Evolutionary conservation across 208 protist genomes (phyloP).

Genomic region (Trypanosoma brucei): DNA sequence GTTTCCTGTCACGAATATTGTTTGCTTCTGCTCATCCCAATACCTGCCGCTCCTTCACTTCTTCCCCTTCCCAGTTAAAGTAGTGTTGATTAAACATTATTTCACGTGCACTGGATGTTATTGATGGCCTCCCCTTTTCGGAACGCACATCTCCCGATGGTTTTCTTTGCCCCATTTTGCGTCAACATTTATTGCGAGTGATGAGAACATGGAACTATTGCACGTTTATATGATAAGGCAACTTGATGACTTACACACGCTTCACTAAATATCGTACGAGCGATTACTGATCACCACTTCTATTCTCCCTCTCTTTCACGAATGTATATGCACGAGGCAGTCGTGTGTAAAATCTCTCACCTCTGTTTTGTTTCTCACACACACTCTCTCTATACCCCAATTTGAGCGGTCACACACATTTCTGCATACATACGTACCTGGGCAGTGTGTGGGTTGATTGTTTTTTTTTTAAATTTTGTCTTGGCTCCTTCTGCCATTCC

Average conservation of each 20-base stretch:
- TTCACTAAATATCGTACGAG: conserved; percentile 20
- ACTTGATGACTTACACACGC: conserved; percentile 8
- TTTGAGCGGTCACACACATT: too few species aligned
- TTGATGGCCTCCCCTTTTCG: too few species aligned
- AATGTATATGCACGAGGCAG: neutral
- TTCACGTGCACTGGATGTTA: too few species aligned
- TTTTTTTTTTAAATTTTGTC: neutral
- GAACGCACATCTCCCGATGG: too few species aligned
- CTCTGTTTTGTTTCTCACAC: neutral
- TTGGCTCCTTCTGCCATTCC: neutral
- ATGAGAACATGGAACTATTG: conserved; percentile 13
- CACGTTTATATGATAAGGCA: conserved; percentile 13
- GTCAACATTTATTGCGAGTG: neutral
- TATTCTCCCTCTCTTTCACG: neutral
- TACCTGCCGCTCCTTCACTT: too few species aligned
- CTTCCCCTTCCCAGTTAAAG: too few species aligned
- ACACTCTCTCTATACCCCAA: too few species aligned
- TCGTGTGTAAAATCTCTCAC: neutral
- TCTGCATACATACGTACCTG: too few species aligned
- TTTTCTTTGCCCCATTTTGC: too few species aligned
- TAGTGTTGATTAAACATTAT: too few species aligned
- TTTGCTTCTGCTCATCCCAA: too few species aligned
- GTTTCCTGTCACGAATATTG: too few species aligned
- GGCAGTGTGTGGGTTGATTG: neutral
- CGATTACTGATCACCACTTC: conserved; percentile 22